phyloP scores from a whole-genome alignment of 2,329 filamentous ascomycete genomes.

The Botrytis galanthina region DNA sequence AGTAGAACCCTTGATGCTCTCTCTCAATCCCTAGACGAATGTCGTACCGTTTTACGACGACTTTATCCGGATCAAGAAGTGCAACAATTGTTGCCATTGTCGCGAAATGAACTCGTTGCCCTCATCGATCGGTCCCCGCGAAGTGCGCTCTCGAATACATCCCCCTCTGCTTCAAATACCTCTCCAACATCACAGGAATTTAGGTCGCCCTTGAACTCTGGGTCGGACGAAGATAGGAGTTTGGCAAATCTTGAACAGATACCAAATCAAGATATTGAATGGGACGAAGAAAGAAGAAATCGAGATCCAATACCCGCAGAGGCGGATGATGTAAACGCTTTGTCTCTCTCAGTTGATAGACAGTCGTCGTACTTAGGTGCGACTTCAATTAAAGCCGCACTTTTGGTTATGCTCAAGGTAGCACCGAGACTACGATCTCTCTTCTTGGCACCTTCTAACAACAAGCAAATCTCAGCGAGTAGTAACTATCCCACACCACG shows the following conservation, averaged over 20 bases:
- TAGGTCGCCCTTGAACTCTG: slow-evolving; percentile 50
- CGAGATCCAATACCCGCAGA: slow-evolving; percentile 58
- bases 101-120: slow-evolving; percentile 58
- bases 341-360: slow-evolving; percentile 58
- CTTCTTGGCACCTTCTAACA: slow-evolving; percentile 42
- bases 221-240: slow-evolving; percentile 46
- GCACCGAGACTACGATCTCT: slow-evolving; percentile 50
- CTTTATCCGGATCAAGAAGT: slow-evolving; percentile 59
- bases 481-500: slow-evolving; percentile 35
- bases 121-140: slow-evolving; percentile 49
- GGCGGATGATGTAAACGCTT: slow-evolving; percentile 68
- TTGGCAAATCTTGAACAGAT: slow-evolving; percentile 63
- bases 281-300: slow-evolving; percentile 61
- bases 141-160: slow-evolving; percentile 41
- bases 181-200: slow-evolving; percentile 50
- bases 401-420: slow-evolving; percentile 63
- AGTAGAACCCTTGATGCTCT: slow-evolving; percentile 57
- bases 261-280: slow-evolving; percentile 61
- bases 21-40: slow-evolving; percentile 65
- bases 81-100: slow-evolving; percentile 52
- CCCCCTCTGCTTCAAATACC: slow-evolving; percentile 55
- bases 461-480: slow-evolving; percentile 27
- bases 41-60: slow-evolving; percentile 58
- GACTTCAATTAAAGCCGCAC: slow-evolving; percentile 71
- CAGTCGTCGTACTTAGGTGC: slow-evolving; percentile 68